Evolutionary conservation across 805 yeast genomes (phyloP), one percentile per base, ranked within the genome.

Genomic region (Monosporozyma siamensis): DNA sequence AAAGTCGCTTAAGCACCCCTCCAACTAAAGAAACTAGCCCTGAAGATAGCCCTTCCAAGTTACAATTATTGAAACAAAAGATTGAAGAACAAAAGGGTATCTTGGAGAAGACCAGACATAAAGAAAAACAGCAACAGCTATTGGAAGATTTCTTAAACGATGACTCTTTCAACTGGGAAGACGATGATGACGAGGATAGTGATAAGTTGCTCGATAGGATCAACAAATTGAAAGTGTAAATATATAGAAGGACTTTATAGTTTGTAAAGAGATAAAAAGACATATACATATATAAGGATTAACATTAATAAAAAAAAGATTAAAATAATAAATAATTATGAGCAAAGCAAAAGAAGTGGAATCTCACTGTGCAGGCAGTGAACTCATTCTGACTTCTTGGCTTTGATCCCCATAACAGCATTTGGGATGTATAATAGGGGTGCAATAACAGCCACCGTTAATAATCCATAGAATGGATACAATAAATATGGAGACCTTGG

Each of bases 401-500:
- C 81, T 69, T 82, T 81, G 60, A 80, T 70, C 63, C 89, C 90
- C 42, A 70, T 63, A 48, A 78, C 60, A 55, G 92, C 89, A 68
- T 87, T 80, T 55, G 79, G 84, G 40, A 78, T 63, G 73, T 78
- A 82, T 70, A 67, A 75, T 53, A 80, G 69, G 47, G 92, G 82
- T 47, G 75, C 73, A 46, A 71, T 71, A 40, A 85, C 76, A 50
- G 85, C 70, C 47, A 80, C 71, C 43, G 84, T 68, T 65, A 84
- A 80, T 47, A 79, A 70, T 48, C 84, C 85, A 70, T 73, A 80
- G 75, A 78, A 85, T 60, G 95, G 94, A 68, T 78, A 80, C 52
- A 84, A 73, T 61, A 80, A 65, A 56, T 72, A 68, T 67, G 82
- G 82, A 52, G 92, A 76, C 61, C 78, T 75, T 59, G 82, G 82